Conservation (phyloP, 2,329 filamentous ascomycete genomes). For the Beauveria sp. region DNA sequence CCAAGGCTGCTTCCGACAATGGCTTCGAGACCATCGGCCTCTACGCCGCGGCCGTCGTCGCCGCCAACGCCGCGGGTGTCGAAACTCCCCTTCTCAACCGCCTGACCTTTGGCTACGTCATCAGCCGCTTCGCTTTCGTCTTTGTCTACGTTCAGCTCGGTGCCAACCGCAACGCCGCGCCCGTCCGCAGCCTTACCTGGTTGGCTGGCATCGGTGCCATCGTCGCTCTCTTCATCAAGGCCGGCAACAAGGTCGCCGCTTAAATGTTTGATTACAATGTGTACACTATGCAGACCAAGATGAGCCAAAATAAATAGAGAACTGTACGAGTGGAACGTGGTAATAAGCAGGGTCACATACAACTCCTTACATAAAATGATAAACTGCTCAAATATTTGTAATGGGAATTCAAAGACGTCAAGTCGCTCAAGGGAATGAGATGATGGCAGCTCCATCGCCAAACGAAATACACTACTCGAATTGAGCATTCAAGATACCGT, state of each 20-base stretch:
- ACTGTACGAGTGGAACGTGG: not conserved
- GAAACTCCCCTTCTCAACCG: constrained; percentile 29
- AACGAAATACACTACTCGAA: not conserved
- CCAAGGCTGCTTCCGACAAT: constrained; percentile 41
- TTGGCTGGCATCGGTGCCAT: constrained; percentile 24
- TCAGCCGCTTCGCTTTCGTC: constrained; percentile 32
- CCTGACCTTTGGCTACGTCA: constrained; percentile 32
- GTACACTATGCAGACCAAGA: not conserved
- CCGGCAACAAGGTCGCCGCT: constrained; percentile 23
- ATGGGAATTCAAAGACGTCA: not conserved
- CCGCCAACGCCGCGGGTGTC: constrained; percentile 37
- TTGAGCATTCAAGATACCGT: not conserved
- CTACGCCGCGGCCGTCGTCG: constrained; percentile 35
- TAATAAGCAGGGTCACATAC: not conserved
- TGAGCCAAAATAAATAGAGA: not conserved
- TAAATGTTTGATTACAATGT: not conserved
- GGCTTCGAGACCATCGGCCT: constrained; percentile 37
- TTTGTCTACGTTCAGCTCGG: constrained; percentile 35
- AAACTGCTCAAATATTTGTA: constrained; percentile 11
- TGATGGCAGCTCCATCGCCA: not conserved
- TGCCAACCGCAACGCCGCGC: constrained; percentile 29
- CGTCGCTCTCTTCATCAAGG: constrained; percentile 32
- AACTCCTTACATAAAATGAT: not conserved
- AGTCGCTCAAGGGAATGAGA: not conserved
- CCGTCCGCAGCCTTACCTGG: constrained; percentile 33